Base-by-base conservation (phyloP, 345 rosid species). In the Eucalyptus camaldulensis region DNA sequence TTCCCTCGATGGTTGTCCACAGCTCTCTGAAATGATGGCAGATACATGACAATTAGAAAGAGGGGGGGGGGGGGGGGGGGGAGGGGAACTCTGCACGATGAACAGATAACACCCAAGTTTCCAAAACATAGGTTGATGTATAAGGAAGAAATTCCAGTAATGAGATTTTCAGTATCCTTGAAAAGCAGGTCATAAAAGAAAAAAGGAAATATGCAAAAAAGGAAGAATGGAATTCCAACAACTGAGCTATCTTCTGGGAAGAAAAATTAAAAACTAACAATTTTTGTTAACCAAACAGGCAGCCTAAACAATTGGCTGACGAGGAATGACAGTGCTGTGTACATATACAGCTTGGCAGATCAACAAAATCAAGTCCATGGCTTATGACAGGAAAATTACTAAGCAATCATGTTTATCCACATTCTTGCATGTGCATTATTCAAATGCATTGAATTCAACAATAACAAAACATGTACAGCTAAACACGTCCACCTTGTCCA, bases 1-100 rank as follows among this genome's bases (percentile, higher is more conserved):
- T 96, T 95, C 85, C 99, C 98, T 90, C 99, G 94, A 88, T 89
- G 94, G 91, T 96, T 95, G 88, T 94, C 93, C 88, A 96, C 96
- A 85, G 97, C 95, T 85, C 92, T 94, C 97, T 95, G 95, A 91
- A 94, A 91, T 87, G 65, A 88, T 53, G 76, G 54, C 5, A 87
- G 37, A 88, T 29, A 60, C 87, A 86, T 72, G 56, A 89, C 67
- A 85, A 87, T 51, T 86, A 17, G 43, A 43, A 5, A 33, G 37
- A 3, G 37, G 37, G 37, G 37, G 37, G 37, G 37, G 37, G 37
- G 40, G 54, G 2, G 5, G 8, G 16, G 17, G 17, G 50, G 4
- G 14, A 1, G 10, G 6, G 3, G 15, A 53, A 33, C 12, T 37
- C 27, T 76, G 83, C 47, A 6, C 15, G 7, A 76, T 76, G 45